Percentiles rank a stretch among this genome's conserved stretches.
Conservation (phyloP, 352 stramenopile genomes). For the Blastocystis sp. region DNA sequence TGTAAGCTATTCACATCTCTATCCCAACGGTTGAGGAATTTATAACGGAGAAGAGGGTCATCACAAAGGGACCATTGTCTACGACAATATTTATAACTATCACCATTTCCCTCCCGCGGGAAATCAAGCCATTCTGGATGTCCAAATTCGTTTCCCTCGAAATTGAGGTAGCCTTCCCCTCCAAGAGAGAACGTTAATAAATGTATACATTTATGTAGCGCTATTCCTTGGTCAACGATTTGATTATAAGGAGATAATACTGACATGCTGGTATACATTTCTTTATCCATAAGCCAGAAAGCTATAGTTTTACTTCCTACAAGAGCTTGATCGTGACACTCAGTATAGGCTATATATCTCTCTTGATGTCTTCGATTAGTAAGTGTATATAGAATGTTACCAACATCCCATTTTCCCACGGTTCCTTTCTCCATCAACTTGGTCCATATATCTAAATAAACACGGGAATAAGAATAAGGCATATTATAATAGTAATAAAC, state of each 20-base stretch:
- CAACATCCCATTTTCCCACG: constrained; percentile 40
- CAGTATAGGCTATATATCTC: constrained; percentile 38
- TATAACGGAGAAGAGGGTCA: constrained; percentile 36
- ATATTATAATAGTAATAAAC: no score
- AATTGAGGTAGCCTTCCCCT: constrained; percentile 40
- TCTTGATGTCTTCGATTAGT: constrained; percentile 36
- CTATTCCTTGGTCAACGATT: constrained; percentile 37
- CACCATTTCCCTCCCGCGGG: constrained; percentile 38
- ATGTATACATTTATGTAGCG: constrained; percentile 39
- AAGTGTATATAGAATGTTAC: constrained; percentile 37
- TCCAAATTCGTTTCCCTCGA: constrained; percentile 43
- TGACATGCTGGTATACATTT: constrained; percentile 41
- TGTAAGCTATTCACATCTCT: constrained; percentile 28
- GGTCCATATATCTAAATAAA: constrained; percentile 40
- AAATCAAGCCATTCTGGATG: constrained; percentile 44
- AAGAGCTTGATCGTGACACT: constrained; percentile 41
- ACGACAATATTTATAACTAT: constrained; percentile 38
- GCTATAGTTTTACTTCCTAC: constrained; percentile 42
- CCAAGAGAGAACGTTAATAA: constrained; percentile 36
- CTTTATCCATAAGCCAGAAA: constrained; percentile 42
- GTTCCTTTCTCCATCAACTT: constrained; percentile 38
- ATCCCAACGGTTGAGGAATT: constrained; percentile 37
- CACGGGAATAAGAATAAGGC: constrained; percentile 33
- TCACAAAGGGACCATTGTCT: constrained; percentile 41
- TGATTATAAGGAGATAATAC: constrained; percentile 1